Base-by-base conservation (phyloP, 2,329 filamentous ascomycete genomes). In the Claviceps sp. region DNA sequence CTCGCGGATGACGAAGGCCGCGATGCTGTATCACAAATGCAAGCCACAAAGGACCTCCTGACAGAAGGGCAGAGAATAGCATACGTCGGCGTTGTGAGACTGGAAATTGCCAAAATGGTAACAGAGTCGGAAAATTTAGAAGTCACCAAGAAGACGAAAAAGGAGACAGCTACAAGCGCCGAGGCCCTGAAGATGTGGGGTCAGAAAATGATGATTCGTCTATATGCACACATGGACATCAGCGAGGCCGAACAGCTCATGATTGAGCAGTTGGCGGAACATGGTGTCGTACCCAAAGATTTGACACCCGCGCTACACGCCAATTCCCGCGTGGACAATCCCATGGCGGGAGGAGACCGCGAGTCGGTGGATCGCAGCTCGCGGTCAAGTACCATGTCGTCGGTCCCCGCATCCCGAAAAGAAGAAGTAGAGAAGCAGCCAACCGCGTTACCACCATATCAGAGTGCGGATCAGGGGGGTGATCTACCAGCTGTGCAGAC, bases 221-320 rank as follows among this genome's bases (percentile, higher is more conserved):
- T 98, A 13, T 98, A 97, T 66, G 74, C 81, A 13, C 93, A 98
- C 68, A 98, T 98, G 93, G 93, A 98, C 54, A 94, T 98, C 61
- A 89, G 83, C 62, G 74, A 84, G 22, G 83, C 80, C 14, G 93
- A 98, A 68, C 93, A 98, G 71, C 75, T 98, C 66, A 98, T 98
- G 93, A 96, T 98, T 58, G 93, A 98, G 70, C 93, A 98, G 67
- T 75, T 98, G 53, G 85, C 87, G 13, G 86, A 93, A 53, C 93
- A 98, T 68, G 93, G 91, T 4, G 89, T 98, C 6, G 75, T 88
- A 55, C 85, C 93, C 0, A 73, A 75, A 45, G 93, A 98, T 65
- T 73, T 98, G 53, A 90, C 88, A 0, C 85, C 87, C 0, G 80
- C 87, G 0, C 74, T 98, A 45, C 95, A 95, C 83, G 82, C 88